Evolutionary conservation across 495 filamentous ascomycete species (phyloP).

Genomic region (Annulohypoxylon nitens): DNA sequence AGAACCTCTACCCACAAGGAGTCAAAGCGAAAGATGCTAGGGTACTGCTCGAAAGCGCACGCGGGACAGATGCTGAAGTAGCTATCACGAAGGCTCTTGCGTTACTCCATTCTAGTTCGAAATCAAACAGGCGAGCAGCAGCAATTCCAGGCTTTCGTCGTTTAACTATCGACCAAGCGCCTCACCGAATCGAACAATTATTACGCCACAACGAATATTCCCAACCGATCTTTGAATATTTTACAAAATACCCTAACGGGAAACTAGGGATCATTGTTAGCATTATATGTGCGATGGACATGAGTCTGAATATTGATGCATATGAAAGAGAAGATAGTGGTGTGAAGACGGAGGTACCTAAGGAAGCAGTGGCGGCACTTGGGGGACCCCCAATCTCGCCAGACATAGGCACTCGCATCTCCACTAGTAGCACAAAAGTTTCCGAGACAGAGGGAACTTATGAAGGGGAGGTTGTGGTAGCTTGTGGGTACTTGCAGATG

Average conservation of each 20-base stretch:
- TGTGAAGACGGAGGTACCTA: constrained; percentile 1
- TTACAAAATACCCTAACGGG: constrained; percentile 7
- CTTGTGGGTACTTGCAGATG: constrained; percentile 11
- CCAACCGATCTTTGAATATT: constrained; percentile 7
- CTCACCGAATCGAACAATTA: constrained; percentile 5
- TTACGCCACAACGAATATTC: constrained; percentile 8
- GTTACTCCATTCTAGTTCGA: neutral
- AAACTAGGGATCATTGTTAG: constrained; percentile 9
- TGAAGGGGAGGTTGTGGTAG: constrained; percentile 13
- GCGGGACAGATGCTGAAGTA: neutral
- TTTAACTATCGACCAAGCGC: constrained; percentile 14
- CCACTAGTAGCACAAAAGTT: neutral
- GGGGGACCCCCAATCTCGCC: neutral
- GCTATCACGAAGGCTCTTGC: constrained; percentile 11
- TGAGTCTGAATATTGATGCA: constrained; percentile 3
- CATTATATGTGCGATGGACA: constrained; percentile 8
- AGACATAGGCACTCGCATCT: neutral
- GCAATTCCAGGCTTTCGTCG: constrained; percentile 15
- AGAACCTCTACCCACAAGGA: neutral
- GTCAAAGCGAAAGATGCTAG: constrained; percentile 6
- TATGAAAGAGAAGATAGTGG: neutral
- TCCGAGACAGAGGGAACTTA: constrained; percentile 14
- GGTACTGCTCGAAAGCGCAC: neutral
- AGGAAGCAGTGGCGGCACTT: neutral
- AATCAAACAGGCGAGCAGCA: constrained; percentile 3